These are phyloP conservation scores for Drechslerella coelobrocha DNA, from an alignment of 2,329 filamentous ascomycete genomes.

Conservation along the genomic window DNA sequence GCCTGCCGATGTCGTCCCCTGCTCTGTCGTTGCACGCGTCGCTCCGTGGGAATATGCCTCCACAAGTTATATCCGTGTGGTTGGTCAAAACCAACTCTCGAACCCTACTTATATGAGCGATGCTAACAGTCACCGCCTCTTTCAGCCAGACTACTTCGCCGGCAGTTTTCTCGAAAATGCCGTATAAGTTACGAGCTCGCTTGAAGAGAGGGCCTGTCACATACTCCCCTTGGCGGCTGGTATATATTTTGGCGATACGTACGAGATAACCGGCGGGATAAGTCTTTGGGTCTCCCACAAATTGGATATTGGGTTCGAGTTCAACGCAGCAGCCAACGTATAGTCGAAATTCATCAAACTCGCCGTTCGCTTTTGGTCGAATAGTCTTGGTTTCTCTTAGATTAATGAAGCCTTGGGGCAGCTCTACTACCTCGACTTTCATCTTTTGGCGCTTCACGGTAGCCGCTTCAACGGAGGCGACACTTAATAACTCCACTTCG, in stretches of 20 bases:
- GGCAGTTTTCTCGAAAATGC: slow-evolving; percentile 16
- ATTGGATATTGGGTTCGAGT: slow-evolving; percentile 1
- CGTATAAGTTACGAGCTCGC: slow-evolving; percentile 24
- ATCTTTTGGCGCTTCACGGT: slow-evolving; percentile 2
- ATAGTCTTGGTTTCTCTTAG: slow-evolving; percentile 18
- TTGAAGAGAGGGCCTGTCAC: slow-evolving; percentile 26
- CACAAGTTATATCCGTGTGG: slow-evolving; percentile 30
- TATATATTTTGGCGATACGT: slow-evolving; percentile 18
- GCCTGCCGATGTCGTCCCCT: slow-evolving; percentile 21
- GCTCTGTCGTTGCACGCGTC: slow-evolving; percentile 1
- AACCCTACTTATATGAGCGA: neutral
- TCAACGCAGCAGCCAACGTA: slow-evolving; percentile 30
- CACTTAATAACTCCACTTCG: neutral
- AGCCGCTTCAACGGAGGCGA: neutral
- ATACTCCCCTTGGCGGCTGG: slow-evolving; percentile 22
- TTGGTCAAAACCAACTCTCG: slow-evolving; percentile 34
- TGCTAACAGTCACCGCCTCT: slow-evolving; percentile 13
- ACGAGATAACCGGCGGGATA: slow-evolving; percentile 13
- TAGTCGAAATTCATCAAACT: slow-evolving; percentile 10
- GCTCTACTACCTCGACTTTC: neutral
- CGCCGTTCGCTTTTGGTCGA: neutral
- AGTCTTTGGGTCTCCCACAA: slow-evolving; percentile 11
- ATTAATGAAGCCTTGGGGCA: slow-evolving; percentile 7
- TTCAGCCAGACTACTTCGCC: slow-evolving; percentile 25
- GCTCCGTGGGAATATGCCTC: slow-evolving; percentile 14